A percentile compares a stretch with the other conserved stretches of the same genome.
Evolutionary conservation across 2,329 filamentous ascomycete species (phyloP).

Genomic region (Phialophora verrucosa): DNA sequence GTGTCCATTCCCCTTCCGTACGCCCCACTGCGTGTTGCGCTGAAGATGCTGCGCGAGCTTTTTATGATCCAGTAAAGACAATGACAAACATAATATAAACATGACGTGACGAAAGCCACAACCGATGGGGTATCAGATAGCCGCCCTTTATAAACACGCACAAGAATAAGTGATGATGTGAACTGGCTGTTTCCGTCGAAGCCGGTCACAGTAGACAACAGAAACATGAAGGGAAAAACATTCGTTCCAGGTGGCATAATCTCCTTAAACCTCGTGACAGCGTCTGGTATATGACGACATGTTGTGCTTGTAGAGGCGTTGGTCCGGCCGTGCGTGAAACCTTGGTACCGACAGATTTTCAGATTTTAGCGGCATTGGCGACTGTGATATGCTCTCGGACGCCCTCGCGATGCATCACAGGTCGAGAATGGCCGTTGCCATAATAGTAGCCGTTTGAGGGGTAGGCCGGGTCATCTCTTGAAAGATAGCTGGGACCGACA

Average conservation of each 20-base stretch:
- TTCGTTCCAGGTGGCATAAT: neutral
- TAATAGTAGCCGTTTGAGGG: constrained; percentile 21
- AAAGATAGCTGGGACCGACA: constrained; percentile 21
- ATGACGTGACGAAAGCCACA: constrained; percentile 40
- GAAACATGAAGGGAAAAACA: neutral
- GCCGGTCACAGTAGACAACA: neutral
- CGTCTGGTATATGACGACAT: neutral
- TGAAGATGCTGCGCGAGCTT: constrained; percentile 3
- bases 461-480: constrained; percentile 18
- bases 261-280: neutral
- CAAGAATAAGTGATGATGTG: constrained; percentile 9
- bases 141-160: constrained; percentile 35
- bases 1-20: neutral
- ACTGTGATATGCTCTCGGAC: constrained; percentile 27
- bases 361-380: constrained; percentile 28
- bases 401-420: constrained; percentile 18
- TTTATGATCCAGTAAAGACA: neutral
- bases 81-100: constrained; percentile 16
- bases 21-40: neutral
- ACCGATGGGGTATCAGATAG: constrained; percentile 37
- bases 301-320: neutral
- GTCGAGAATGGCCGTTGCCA: constrained; percentile 23
- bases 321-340: neutral
- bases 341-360: neutral
- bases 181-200: neutral